Percentiles rank a stretch among this genome's conserved stretches.
Evolutionary conservation across 805 yeast species (phyloP).

Genomic region (Kregervanrija fluxuum): DNA sequence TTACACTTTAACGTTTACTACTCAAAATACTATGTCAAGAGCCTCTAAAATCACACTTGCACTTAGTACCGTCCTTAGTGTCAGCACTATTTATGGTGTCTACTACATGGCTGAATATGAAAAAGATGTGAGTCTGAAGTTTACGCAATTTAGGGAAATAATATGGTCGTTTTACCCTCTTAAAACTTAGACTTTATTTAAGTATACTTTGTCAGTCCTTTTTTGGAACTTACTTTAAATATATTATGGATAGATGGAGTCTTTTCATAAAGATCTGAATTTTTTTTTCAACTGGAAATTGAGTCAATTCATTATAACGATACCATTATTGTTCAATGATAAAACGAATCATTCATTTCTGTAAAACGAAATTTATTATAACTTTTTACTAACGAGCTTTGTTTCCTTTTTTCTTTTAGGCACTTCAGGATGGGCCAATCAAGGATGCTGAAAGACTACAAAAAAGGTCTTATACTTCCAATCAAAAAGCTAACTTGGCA

Average conservation of each 20-base stretch:
- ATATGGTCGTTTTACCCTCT: too few relatives aligned
- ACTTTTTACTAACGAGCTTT: neutral
- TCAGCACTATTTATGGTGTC: conserved; percentile 58
- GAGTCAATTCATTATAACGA: too few relatives aligned
- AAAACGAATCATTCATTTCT: too few relatives aligned
- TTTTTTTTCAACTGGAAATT: too few relatives aligned
- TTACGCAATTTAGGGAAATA: neutral
- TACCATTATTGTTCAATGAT: too few relatives aligned
- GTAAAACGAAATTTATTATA: neutral
- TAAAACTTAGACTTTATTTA: too few relatives aligned
- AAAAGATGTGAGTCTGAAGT: conserved; percentile 40
- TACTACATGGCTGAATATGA: conserved; percentile 65
- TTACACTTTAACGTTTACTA: too few relatives aligned
- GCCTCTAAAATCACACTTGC: conserved; percentile 74
- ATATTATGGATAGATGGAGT: too few relatives aligned
- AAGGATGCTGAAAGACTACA: conserved; percentile 67
- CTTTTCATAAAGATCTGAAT: too few relatives aligned
- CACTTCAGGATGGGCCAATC: conserved; percentile 75
- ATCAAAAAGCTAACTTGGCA: conserved; percentile 46
- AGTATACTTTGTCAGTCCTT: too few relatives aligned
- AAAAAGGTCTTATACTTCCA: conserved; percentile 31
- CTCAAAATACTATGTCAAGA: conserved; percentile 53
- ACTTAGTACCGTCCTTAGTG: conserved; percentile 46
- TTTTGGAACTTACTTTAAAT: too few relatives aligned
- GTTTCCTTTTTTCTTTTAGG: conserved; percentile 25